A percentile compares a stretch with the other conserved stretches of the same genome.
Evolutionary conservation across 2,329 filamentous ascomycete species (phyloP).

Genomic region (Fusarium palustre): DNA sequence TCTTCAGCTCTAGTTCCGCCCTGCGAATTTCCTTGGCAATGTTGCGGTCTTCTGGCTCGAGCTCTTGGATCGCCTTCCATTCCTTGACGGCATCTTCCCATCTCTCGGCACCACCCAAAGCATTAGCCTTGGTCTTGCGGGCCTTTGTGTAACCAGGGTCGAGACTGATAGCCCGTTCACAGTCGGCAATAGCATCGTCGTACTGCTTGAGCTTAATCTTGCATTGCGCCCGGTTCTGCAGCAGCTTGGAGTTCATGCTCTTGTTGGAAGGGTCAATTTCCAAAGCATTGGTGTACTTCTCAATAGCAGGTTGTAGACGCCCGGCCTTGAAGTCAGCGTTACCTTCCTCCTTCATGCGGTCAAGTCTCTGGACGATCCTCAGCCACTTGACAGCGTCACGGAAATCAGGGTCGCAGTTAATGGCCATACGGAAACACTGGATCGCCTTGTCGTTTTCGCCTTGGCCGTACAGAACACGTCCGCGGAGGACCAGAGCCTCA

Average conservation of each 20-base stretch:
- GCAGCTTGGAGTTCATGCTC: conserved; percentile 92
- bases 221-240: conserved; percentile 92
- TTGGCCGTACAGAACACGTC: conserved; percentile 86
- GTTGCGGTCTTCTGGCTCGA: conserved; percentile 82
- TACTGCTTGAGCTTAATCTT: conserved; percentile 86
- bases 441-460: conserved; percentile 96
- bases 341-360: conserved; percentile 93
- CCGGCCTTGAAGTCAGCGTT: conserved; percentile 90
- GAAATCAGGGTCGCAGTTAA: conserved; percentile 92
- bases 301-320: conserved; percentile 81
- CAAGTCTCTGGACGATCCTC: conserved; percentile 89
- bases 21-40: conserved; percentile 87
- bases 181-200: conserved; percentile 84
- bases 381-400: conserved; percentile 89
- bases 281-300: conserved; percentile 85
- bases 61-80: conserved; percentile 86
- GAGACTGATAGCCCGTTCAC: conserved; percentile 82
- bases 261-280: conserved; percentile 89
- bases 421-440: conserved; percentile 89
- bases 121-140: conserved; percentile 92
- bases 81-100: conserved; percentile 95
- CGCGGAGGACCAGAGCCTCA: conserved; percentile 90
- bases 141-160: conserved; percentile 91
- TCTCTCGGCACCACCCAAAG: conserved; percentile 82
- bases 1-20: conserved; percentile 96